Evolutionary conservation across 768 basidiomycete species (phyloP), one percentile per base, ranked within the genome.

Genomic region (Lactarius sanguifluus): DNA sequence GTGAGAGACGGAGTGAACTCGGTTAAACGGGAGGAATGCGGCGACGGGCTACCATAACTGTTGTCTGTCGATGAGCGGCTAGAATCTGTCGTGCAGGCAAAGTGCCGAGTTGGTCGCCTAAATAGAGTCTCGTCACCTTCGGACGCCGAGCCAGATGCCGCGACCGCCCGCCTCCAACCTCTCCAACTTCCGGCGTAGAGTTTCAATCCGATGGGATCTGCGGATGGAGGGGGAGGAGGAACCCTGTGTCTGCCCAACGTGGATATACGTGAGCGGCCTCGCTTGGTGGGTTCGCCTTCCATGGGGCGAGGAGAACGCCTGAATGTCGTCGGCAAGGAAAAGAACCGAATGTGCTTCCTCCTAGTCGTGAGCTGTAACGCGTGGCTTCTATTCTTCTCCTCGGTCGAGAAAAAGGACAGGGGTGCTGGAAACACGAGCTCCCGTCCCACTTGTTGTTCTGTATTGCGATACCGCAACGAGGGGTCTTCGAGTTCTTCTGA

Each of bases 341-440:
- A n/a, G 32, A 57, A 57, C 25, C 59, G 64, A 55, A 28, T 36
- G 47, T 57, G 55, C 32, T 13, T 54, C 25, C n/a, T 64, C 41
- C n/a, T 62, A 9, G 5, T n/a, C 25, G 52, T 34, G 32, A 15
- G 25, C 32, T 18, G 52, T 28, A 28, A n/a, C 1, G 43, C 32
- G 30, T 62, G 64, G 45, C 41, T 50, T 16, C 61, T 59, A 18
- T 34, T 34, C 16, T 58, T 66, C 5, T 23, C 50, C 10, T 70
- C 64, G 28, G 36, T 32, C 20, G 64, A 56, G 45, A 74, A 68
- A 67, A 83, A 85, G 16, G 87, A 87, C 5, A 93, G 79, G 0
- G 91, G 91, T 7, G 89, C 84, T 28, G 91, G 91, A 74, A 92
- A 92, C 10, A 82, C 84, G 64, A 93, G 81, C 69, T 90, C 85